Evolutionary conservation across 805 yeast species (phyloP).

Genomic region (Candida ortonii): DNA sequence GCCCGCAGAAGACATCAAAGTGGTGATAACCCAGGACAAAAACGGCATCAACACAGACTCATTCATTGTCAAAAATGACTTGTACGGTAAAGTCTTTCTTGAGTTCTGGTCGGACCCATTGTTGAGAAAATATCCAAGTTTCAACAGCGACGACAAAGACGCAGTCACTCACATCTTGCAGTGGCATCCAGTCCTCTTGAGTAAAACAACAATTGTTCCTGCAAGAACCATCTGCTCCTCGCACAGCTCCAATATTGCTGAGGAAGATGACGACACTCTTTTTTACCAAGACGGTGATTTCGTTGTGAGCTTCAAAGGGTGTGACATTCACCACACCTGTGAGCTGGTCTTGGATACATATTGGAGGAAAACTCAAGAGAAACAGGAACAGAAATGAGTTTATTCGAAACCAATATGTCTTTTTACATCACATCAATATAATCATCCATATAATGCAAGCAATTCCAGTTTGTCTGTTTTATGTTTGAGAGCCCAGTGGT

Average conservation of each 20-base stretch:
- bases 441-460: not conserved
- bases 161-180: conserved; percentile 85
- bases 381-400: not conserved
- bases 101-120: conserved; percentile 79
- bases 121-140: conserved; percentile 62
- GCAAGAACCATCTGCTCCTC: conserved; percentile 52
- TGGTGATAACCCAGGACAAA: conserved; percentile 70
- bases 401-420: too few species aligned
- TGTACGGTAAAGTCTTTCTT: conserved; percentile 62
- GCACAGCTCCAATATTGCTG: conserved; percentile 33
- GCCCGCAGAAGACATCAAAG: conserved; percentile 50
- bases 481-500: not conserved
- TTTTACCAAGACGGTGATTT: conserved; percentile 66
- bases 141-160: conserved; percentile 56
- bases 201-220: conserved; percentile 71
- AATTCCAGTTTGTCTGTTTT: not conserved
- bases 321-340: conserved; percentile 51
- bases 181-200: conserved; percentile 87
- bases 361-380: conserved; percentile 27
- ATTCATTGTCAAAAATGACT: conserved; percentile 66
- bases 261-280: conserved; percentile 42
- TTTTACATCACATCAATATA: too few species aligned
- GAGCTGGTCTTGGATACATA: conserved; percentile 44
- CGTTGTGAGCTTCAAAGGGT: conserved; percentile 58
- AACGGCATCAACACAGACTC: conserved; percentile 64